Evolutionary conservation across 2,329 filamentous ascomycete species (phyloP).

Genomic region (Fusarium globosum): DNA sequence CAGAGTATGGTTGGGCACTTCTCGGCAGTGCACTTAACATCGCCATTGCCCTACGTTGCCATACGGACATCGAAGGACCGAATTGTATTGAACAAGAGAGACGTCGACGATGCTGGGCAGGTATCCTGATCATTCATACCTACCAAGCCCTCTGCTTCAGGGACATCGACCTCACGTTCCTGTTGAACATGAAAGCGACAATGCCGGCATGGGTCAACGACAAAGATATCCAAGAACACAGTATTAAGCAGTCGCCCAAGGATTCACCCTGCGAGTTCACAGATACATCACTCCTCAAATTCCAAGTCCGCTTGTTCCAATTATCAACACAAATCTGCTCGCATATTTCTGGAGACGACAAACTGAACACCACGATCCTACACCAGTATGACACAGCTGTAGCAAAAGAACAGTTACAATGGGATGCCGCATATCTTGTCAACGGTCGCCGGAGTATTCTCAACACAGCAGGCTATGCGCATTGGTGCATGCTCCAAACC

Average conservation of each 20-base stretch:
- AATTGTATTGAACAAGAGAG: constrained; percentile 3
- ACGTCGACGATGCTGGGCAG: not conserved
- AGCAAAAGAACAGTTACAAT: not conserved
- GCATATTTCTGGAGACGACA: not conserved
- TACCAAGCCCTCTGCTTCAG: constrained; percentile 12
- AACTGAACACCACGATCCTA: not conserved
- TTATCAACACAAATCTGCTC: not conserved
- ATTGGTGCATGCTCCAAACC: constrained; percentile 17
- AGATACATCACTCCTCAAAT: not conserved
- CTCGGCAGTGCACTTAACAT: constrained; percentile 11
- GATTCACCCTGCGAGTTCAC: not conserved
- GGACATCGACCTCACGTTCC: constrained; percentile 6
- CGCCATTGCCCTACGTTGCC: not conserved
- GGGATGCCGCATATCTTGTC: not conserved
- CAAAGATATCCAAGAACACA: not conserved
- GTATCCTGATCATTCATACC: not conserved
- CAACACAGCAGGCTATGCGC: not conserved
- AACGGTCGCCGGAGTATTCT: not conserved
- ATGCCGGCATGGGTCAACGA: constrained; percentile 17
- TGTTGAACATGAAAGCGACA: constrained; percentile 10
- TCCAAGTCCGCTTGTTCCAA: not conserved
- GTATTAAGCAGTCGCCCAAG: not conserved
- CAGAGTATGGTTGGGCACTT: constrained; percentile 14
- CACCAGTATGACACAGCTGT: not conserved
- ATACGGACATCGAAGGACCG: rapidly evolving